Base-by-base conservation (phyloP, 768 basidiomycete genomes). In the Xanthoconium purpureum region DNA sequence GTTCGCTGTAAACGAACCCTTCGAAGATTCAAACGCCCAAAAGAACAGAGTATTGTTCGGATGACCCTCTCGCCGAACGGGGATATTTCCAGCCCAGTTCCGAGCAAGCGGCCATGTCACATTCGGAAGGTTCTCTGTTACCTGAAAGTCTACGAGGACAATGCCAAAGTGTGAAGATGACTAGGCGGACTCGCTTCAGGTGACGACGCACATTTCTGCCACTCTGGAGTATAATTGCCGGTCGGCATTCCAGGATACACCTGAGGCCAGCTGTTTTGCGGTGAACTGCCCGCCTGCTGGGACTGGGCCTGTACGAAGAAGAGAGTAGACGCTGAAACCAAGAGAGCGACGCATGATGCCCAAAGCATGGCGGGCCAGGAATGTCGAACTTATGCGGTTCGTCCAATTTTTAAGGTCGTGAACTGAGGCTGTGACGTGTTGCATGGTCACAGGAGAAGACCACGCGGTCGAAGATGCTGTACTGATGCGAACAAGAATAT, bases 11-110 rank as follows among this genome's bases (percentile, higher is more conserved):
- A 88, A 71, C 8, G 85, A 86, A 1, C 84, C 83, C 1, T 73
- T 61, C 0, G 71, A 67, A 50, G 80, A 81, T 60, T 87, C 85
- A 56, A 84, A 82, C 6, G 77, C 85, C 73, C 80, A 77, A 63
- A 87, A 87, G 70, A 86, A 87, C 2, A 87, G 67, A 2, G 85
- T 87, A 59, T 87, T 69, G 55, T 87, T 84, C 0, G 83, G 82
- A 66, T 85, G 84, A 28, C 74, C 78, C 0, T 70, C 63, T 49
- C 85, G 78, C 56, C 83, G 75, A 1, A 87, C 85, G 20, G 79
- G 78, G 47, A 87, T 75, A 59, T 85, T 87, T 35, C 85, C 85
- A 15, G 85, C 84, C 63, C 75, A 87, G 63, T 75, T 80, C 9
- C 77, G 78, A 45, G 75, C 1, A n/a, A 75, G 65, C 20, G 71